phyloP scores from a whole-genome alignment of 23 red algal species.

The Porphyridium purpureum region DNA sequence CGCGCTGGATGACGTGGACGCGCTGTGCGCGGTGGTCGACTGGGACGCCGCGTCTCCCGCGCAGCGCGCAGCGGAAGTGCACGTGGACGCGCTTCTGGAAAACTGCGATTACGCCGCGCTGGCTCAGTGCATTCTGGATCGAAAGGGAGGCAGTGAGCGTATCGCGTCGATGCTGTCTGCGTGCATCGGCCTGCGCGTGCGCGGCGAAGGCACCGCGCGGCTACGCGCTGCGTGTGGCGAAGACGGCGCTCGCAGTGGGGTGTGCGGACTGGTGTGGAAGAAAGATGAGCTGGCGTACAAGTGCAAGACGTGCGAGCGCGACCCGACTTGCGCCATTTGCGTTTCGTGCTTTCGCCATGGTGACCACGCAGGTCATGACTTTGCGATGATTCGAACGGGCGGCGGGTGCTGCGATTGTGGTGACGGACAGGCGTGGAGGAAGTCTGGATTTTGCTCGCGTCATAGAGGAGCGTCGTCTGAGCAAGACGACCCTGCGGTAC shows the following conservation, averaged over 20 bases:
- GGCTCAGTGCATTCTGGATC: too few relatives aligned
- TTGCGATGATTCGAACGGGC: conserved; percentile 44
- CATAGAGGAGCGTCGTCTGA: conserved; percentile 26
- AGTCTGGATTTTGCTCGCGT: conserved; percentile 26
- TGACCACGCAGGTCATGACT: conserved; percentile 68
- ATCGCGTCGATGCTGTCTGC: too few relatives aligned
- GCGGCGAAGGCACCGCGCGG: too few relatives aligned
- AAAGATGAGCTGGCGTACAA: conserved; percentile 69
- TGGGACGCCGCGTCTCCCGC: too few relatives aligned
- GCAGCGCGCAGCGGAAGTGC: too few relatives aligned
- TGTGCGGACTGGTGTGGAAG: conserved; percentile 62
- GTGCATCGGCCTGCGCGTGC: too few relatives aligned
- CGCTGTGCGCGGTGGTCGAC: too few relatives aligned
- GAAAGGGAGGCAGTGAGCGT: too few relatives aligned
- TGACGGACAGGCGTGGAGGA: conserved; percentile 53
- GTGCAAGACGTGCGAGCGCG: conserved; percentile 71
- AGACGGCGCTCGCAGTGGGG: conserved; percentile 7
- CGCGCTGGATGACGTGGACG: too few relatives aligned
- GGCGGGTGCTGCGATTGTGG: conserved; percentile 91
- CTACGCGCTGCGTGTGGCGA: not conserved
- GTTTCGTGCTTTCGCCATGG: conserved; percentile 55
- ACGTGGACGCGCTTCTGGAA: too few relatives aligned
- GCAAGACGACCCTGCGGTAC: conserved; percentile 15
- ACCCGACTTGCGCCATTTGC: conserved; percentile 84
- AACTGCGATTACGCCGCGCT: too few relatives aligned